A percentile compares a stretch with the other conserved stretches of the same genome.
phyloP scores from a whole-genome alignment of 306 rosid genomes.

The Lagenaria siceraria region DNA sequence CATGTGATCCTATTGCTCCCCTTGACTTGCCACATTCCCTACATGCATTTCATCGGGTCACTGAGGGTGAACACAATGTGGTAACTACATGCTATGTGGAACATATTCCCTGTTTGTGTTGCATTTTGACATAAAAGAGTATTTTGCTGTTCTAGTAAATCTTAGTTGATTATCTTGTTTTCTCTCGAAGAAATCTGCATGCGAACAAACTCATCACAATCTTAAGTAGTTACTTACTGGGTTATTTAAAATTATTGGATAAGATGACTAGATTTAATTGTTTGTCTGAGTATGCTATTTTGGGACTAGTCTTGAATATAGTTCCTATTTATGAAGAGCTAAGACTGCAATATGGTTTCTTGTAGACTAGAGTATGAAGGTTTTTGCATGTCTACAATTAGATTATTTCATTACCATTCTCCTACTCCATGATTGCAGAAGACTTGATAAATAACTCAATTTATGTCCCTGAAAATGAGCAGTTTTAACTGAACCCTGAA shows the following conservation, averaged over 20 bases:
- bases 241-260: slow-evolving; percentile 1
- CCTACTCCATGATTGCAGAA: neutral
- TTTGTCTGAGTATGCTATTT: neutral
- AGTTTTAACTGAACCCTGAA: neutral
- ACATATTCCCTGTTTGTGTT: neutral
- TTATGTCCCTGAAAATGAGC: neutral
- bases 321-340: neutral
- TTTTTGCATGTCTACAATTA: neutral
- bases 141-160: neutral
- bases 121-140: neutral
- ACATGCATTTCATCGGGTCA: slow-evolving; percentile 76
- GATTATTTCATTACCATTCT: neutral
- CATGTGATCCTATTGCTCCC: slow-evolving; percentile 82
- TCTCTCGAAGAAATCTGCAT: neutral
- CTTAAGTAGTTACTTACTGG: neutral
- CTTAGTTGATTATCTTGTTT: neutral
- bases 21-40: slow-evolving; percentile 89
- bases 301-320: neutral
- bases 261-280: neutral
- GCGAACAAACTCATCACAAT: neutral
- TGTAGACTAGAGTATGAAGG: neutral
- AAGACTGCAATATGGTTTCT: neutral
- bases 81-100: slow-evolving; percentile 19
- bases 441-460: neutral
- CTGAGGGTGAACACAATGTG: slow-evolving; percentile 49